These are phyloP conservation scores for Scalesia atractyloides DNA, from an alignment of 129 eudicot species.

Conservation along the genomic window DNA sequence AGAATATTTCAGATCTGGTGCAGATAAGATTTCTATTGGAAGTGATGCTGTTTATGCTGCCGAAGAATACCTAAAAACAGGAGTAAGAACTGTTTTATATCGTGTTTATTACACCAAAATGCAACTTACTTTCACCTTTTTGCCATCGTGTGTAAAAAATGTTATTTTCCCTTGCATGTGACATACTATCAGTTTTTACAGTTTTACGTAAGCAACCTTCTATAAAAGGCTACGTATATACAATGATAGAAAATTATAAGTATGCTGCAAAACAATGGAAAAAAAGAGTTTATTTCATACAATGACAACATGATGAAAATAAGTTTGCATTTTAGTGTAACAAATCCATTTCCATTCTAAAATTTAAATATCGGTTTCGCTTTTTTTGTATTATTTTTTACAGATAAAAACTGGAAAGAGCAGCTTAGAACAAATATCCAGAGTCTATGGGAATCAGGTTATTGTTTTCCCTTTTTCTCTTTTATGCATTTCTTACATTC, in stretches of 20 bases:
- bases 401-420: slow-evolving; percentile 88
- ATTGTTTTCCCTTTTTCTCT: background rate
- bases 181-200: too few species aligned
- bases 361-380: background rate
- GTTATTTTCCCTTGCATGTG: background rate
- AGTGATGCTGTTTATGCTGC: slow-evolving; percentile 99
- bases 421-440: slow-evolving; percentile 95
- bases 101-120: background rate
- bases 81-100: slow-evolving; percentile 47
- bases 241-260: background rate
- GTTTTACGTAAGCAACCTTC: background rate
- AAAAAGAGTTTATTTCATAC: background rate
- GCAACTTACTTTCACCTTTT: background rate
- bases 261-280: background rate
- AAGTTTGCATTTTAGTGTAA: background rate
- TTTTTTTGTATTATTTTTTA: slow-evolving; percentile 11
- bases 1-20: slow-evolving; percentile 97
- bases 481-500: background rate
- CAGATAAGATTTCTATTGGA: slow-evolving; percentile 94
- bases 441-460: slow-evolving; percentile 98
- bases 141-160: background rate
- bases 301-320: background rate
- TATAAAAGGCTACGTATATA: background rate
- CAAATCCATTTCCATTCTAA: background rate
- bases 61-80: slow-evolving; percentile 78